Evolutionary conservation across 768 basidiomycete genomes (phyloP), one percentile per base, ranked within the genome.

Genomic region (Hygrophorus pudorinus): DNA sequence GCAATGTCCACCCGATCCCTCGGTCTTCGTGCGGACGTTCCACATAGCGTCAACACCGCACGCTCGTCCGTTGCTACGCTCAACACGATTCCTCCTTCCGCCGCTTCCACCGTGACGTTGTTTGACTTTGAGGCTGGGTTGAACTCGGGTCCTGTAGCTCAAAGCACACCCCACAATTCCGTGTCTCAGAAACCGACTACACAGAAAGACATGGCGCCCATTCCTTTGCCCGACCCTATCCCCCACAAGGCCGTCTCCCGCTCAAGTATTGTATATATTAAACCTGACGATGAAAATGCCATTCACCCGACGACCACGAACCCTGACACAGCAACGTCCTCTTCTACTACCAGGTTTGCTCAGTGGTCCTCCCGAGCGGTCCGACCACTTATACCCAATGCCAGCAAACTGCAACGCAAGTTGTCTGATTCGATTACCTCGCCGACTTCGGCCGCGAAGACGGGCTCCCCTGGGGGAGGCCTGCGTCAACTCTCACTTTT

Each of bases 191-290:
- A 65, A 50, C 56, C 61, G 17, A 51, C 45, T 5, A 57, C 59
- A 18, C 54, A 53, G 34, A 60, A 58, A 35, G 52, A 52, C 27
- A 56, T 58, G 41, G 58, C 62, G 7, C 62, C 65, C n/a, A 58
- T 65, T 27, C 63, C 68, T 38, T 48, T 69, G 47, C 61, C 63
- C 38, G 58, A 59, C 53, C 54, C 56, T 47, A 45, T n/a, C n/a
- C n/a, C 38, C 34, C 53, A 37, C 42, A 49, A 40, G 14, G 30
- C 44, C 16, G 35, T 44, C 13, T 48, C 50, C 36, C 75, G 74
- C 54, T 77, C 81, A 44, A 78, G 76, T 53, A 77, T 82, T 60
- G 63, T 72, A 47, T 80, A 82, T 61, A 75, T 79, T 54, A 77
- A 71, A 64, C 78, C 80, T 41, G 72, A 75, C 49, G 66, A 76